Evolutionary conservation across 495 filamentous ascomycete species (phyloP).

Genomic region (Polyplosphaeria fusca): DNA sequence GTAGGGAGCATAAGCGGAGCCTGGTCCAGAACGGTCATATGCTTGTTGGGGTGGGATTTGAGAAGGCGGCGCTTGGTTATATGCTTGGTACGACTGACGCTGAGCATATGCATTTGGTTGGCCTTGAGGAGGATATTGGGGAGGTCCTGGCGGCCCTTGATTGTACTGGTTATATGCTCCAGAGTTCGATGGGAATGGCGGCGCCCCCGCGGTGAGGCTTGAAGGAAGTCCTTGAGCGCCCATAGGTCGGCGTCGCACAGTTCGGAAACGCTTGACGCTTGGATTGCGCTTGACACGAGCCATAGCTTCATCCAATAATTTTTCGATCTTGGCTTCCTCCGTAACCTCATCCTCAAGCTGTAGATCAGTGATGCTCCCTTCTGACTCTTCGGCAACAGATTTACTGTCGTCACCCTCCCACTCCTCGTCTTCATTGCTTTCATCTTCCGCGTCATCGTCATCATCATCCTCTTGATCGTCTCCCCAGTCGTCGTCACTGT

Average conservation of each 20-base stretch:
- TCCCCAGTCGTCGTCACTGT: slow-evolving; percentile 17
- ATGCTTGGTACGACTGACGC: neutral
- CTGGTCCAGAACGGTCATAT: neutral
- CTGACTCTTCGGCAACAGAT: neutral
- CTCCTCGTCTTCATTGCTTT: slow-evolving; percentile 10
- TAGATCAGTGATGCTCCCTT: slow-evolving; percentile 18
- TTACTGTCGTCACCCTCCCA: slow-evolving; percentile 8
- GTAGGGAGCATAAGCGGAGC: neutral
- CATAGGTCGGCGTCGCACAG: neutral
- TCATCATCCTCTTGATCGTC: slow-evolving; percentile 9
- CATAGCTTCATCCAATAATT: slow-evolving; percentile 25
- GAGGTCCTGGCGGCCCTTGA: neutral
- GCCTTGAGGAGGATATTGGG: neutral
- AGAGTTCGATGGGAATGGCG: neutral
- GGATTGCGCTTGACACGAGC: slow-evolving; percentile 21
- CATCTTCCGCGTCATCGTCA: slow-evolving; percentile 14
- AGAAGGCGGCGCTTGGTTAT: too few species aligned
- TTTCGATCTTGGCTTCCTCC: slow-evolving; percentile 24
- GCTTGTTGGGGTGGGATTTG: neutral
- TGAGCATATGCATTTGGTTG: neutral
- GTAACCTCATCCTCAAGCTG: slow-evolving; percentile 15
- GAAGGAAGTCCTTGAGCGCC: neutral
- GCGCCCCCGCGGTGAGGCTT: slow-evolving; percentile 1
- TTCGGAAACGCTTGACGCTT: slow-evolving; percentile 16
- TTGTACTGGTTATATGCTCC: neutral